Base-by-base conservation (phyloP, 2,329 filamentous ascomycete species). In the Ilyonectria mors-panacis region DNA sequence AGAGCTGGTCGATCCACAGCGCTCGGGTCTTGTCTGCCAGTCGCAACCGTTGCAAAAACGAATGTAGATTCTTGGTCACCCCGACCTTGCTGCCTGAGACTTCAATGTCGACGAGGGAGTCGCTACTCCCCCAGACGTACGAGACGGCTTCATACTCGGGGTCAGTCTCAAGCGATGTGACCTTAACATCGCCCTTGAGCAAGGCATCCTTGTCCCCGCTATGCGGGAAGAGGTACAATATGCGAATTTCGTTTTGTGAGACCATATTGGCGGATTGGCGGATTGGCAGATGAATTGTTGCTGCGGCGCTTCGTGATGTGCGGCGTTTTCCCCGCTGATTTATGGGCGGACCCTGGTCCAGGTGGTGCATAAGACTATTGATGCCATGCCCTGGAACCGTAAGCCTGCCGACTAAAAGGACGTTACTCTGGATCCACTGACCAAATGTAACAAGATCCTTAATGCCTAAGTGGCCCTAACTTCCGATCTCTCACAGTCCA, bases 1-100 rank as follows among this genome's bases (percentile, higher is more conserved):
- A 68, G 30, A 68, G 61, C 33, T 68, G 66, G 39, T 68, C 66
- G 17, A 68, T 58, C 66, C 61, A 68, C 21, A 68, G 47, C 12
- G 57, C 17, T 19, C 66, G 53, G 10, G 48, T 6, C 28, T 62
- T 9, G 44, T 54, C 28, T 15, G 57, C 19, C 5, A 58, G 37
- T 6, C 66, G 51, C 21, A 68, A n/a, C 3, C 66, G 50, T 10
- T 21, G 35, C 17, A 68, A 50, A n/a, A 55, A 47, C 5, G 35
- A n/a, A 26, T 62, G 23, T 9, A 68, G 42, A 33, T 66, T 68
- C 6, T 56, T 28, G 5, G 66, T 68, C 19, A 68, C 62, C 10
- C 59, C 59, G n/a, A 68, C 54, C n/a, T 56, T 54, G 10, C 26
- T 48, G 23, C 53, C 66, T 7, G 66, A 50, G 54, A 66, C 47